Evolutionary conservation across 441 rosid species (phyloP).

Genomic region (Omphalea diandra): DNA sequence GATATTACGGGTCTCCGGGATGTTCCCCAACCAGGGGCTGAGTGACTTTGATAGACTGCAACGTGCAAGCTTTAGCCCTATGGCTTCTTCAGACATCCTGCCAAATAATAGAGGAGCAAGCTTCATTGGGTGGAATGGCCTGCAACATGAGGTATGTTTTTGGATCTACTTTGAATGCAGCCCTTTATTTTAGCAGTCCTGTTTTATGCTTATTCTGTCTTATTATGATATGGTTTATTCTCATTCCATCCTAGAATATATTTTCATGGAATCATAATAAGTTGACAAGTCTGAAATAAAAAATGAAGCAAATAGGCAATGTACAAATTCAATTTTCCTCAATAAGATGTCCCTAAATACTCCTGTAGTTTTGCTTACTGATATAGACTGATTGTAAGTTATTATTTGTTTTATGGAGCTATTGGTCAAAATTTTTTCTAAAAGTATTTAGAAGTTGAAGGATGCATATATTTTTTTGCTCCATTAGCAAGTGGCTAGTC

Average conservation of each 20-base stretch:
- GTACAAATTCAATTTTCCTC: not conserved
- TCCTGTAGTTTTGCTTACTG: not conserved
- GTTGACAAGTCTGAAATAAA: not conserved
- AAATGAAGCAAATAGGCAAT: not conserved
- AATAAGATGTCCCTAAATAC: not conserved
- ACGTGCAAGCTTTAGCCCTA: conserved; percentile 80
- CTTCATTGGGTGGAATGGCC: conserved; percentile 67
- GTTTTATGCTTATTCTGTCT: not conserved
- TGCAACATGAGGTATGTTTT: conserved; percentile 60
- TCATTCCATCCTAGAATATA: not conserved
- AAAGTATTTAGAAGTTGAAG: not conserved
- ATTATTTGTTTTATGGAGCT: conserved; percentile 6
- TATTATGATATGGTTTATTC: not conserved
- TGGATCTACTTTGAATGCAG: not conserved
- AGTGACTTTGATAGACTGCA: conserved; percentile 67
- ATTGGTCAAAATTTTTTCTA: not conserved
- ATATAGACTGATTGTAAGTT: not conserved
- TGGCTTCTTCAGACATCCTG: conserved; percentile 73
- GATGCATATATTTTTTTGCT: not conserved
- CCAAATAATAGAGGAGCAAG: conserved; percentile 52
- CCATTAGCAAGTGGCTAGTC: not conserved
- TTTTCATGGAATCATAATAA: not conserved
- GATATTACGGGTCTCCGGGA: conserved; percentile 69
- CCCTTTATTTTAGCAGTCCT: not conserved
- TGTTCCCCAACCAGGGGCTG: conserved; percentile 73